Conservation (phyloP, 345 rosid species). For the Theobroma cacao region DNA sequence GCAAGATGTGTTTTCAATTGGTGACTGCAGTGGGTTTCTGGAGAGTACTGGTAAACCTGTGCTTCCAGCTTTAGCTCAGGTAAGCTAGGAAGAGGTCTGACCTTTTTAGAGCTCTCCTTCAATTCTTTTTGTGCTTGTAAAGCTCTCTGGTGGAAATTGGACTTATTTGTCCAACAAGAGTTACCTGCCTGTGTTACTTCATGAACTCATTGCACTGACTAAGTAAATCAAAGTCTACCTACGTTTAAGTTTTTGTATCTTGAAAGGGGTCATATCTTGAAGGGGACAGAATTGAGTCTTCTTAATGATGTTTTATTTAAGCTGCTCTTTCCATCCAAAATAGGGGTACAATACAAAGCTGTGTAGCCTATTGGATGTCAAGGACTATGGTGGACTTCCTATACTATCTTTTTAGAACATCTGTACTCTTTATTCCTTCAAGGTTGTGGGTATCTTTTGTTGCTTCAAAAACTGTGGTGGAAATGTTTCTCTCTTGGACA, state of each 20-base stretch:
- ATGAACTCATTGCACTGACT: not conserved
- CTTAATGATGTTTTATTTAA: not conserved
- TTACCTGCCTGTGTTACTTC: not conserved
- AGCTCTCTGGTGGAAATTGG: not conserved
- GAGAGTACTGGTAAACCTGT: slow-evolving; percentile 78
- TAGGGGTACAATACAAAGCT: not conserved
- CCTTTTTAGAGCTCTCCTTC: not conserved
- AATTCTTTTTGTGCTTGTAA: not conserved
- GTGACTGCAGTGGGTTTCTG: slow-evolving; percentile 94
- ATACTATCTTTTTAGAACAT: not conserved
- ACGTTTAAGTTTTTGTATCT: not conserved
- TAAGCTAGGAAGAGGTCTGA: slow-evolving; percentile 8
- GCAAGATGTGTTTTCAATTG: slow-evolving; percentile 82
- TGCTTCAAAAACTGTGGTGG: not conserved
- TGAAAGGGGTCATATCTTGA: too few species aligned
- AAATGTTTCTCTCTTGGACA: slow-evolving; percentile 23
- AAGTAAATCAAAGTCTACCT: not conserved
- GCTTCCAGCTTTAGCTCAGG: slow-evolving; percentile 98
- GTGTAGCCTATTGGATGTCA: not conserved
- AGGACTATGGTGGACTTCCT: not conserved
- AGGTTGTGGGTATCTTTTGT: not conserved
- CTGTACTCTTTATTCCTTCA: not conserved
- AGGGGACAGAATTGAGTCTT: not conserved
- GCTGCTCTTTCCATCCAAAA: not conserved
- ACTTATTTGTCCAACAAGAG: not conserved